Evolutionary conservation across 169 alveolate genomes (phyloP).

Genomic region (Babesia ovis): DNA sequence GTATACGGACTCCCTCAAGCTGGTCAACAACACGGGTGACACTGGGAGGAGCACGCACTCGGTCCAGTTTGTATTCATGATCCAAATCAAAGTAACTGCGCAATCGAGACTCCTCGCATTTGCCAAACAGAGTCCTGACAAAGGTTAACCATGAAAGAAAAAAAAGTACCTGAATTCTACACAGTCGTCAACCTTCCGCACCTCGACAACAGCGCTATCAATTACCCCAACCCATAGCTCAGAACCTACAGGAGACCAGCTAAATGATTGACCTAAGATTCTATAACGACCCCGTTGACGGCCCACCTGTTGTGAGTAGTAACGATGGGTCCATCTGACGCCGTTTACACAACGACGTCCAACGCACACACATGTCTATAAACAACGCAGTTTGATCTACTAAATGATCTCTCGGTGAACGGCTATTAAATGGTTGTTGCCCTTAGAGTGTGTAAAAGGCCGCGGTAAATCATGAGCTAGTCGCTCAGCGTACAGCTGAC

Average conservation of each 20-base stretch:
- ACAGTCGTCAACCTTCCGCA: slow-evolving; percentile 44
- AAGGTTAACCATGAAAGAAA: background rate
- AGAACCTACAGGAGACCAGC: slow-evolving; percentile 42
- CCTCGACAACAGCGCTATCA: slow-evolving; percentile 34
- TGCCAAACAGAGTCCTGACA: slow-evolving; percentile 37
- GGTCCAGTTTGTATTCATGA: slow-evolving; percentile 50
- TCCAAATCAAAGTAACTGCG: slow-evolving; percentile 40
- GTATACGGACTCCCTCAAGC: slow-evolving; percentile 68
- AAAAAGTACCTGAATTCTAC: slow-evolving; percentile 43
- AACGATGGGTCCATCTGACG: slow-evolving; percentile 30
- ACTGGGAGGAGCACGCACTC: slow-evolving; percentile 60
- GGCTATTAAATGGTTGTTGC: slow-evolving; percentile 14
- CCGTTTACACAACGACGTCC: slow-evolving; percentile 13
- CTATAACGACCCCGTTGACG: background rate
- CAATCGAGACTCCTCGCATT: slow-evolving; percentile 13
- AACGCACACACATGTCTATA: background rate
- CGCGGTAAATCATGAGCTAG: background rate
- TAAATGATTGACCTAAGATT: slow-evolving; percentile 56
- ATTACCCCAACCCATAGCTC: slow-evolving; percentile 64
- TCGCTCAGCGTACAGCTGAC: background rate
- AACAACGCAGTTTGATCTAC: background rate
- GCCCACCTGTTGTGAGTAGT: slow-evolving; percentile 18
- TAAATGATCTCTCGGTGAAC: background rate
- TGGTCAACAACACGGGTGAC: slow-evolving; percentile 61
- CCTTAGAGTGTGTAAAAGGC: slow-evolving; percentile 10